These are phyloP conservation scores for Berberis thunbergii DNA, from an alignment of 164 flowering plant genomes.

Conservation along the genomic window DNA sequence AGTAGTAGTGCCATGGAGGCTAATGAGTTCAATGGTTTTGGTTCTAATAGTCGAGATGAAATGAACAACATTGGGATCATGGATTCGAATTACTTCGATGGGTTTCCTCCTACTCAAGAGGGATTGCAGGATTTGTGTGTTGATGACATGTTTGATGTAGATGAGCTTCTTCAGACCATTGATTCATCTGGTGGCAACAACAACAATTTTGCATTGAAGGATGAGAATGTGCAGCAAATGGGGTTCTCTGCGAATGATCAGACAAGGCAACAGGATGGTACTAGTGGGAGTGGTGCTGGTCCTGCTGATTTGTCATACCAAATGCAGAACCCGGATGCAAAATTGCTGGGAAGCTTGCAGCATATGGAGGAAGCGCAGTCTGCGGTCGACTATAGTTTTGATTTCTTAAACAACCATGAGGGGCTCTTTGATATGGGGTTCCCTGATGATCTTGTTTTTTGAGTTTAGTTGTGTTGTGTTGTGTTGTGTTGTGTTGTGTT, in stretches of 20 bases:
- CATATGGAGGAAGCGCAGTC: slow-evolving; percentile 27
- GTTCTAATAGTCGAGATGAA: no score
- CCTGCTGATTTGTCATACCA: slow-evolving; percentile 23
- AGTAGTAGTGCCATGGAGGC: no score
- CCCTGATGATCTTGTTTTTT: neutral
- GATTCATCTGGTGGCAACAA: neutral
- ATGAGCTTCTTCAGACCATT: no score
- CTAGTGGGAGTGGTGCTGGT: neutral
- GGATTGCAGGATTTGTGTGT: no score
- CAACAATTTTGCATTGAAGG: no score
- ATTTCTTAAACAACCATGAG: slow-evolving; percentile 23
- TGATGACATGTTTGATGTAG: no score
- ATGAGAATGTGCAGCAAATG: no score
- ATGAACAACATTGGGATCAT: no score
- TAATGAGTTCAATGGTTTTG: no score
- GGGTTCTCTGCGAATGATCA: neutral
- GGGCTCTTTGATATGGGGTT: neutral
- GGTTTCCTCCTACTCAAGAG: no score
- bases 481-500: neutral
- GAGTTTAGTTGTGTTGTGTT: neutral
- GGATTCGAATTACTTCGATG: no score
- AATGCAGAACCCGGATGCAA: slow-evolving; percentile 31
- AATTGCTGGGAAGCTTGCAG: slow-evolving; percentile 29
- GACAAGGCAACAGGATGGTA: neutral
- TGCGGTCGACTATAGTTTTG: slow-evolving; percentile 22